phyloP scores from a whole-genome alignment of 148 eudicot species.

The Persicaria maculosa region DNA sequence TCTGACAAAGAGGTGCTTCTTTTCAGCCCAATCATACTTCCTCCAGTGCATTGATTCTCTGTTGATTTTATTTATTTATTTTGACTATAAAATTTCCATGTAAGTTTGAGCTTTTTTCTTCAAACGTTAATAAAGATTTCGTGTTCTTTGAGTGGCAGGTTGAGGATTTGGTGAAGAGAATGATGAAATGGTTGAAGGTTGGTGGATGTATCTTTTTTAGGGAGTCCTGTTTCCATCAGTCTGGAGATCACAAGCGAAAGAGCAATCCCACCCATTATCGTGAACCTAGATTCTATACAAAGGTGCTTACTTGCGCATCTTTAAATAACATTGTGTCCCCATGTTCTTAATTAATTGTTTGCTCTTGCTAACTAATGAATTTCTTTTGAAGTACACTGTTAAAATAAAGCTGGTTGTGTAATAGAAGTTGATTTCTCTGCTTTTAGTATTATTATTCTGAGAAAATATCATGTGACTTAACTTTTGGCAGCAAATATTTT shows the following conservation, averaged over 20 bases:
- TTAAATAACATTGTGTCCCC: background rate
- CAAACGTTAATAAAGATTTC: background rate
- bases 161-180: slow-evolving; percentile 56
- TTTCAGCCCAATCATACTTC: background rate
- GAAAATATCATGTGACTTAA: no score
- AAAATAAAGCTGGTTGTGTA: background rate
- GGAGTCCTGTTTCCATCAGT: slow-evolving; percentile 97
- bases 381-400: background rate
- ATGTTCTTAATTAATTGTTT: background rate
- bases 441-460: no score
- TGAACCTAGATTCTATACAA: slow-evolving; percentile 84
- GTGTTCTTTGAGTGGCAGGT: slow-evolving; percentile 40
- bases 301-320: slow-evolving; percentile 35
- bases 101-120: background rate
- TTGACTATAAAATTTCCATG: background rate
- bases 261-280: slow-evolving; percentile 97
- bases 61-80: background rate
- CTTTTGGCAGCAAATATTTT: no score
- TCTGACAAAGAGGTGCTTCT: slow-evolving; percentile 77
- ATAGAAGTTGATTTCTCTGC: background rate
- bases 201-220: slow-evolving; percentile 92
- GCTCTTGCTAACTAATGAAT: background rate
- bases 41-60: background rate
- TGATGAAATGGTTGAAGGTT: slow-evolving; percentile 87
- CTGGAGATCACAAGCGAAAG: slow-evolving; percentile 90